A percentile compares a stretch with the other conserved stretches of the same genome.
These are phyloP conservation scores for Penicillium angulare DNA, from an alignment of 495 filamentous ascomycete species.

Conservation along the genomic window DNA sequence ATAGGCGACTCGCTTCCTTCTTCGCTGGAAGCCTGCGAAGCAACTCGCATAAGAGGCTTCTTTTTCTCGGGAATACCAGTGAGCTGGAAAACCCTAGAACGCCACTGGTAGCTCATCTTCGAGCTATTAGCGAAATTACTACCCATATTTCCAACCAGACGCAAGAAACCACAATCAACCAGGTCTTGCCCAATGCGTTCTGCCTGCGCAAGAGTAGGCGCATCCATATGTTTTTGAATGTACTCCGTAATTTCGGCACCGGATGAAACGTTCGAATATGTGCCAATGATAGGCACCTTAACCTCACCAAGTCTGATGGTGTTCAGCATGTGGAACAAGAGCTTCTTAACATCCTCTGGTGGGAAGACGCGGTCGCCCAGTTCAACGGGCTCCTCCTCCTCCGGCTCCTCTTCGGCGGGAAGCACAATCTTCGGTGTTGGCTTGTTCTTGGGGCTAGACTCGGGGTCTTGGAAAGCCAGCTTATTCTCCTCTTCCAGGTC, in stretches of 20 bases:
- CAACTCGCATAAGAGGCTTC: slow-evolving; percentile 63
- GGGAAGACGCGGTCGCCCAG: slow-evolving; percentile 85
- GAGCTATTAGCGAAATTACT: slow-evolving; percentile 96
- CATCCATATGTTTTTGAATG: slow-evolving; percentile 82
- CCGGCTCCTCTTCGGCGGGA: slow-evolving; percentile 54
- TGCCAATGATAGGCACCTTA: slow-evolving; percentile 93
- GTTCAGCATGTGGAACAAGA: slow-evolving; percentile 81
- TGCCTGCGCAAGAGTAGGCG: slow-evolving; percentile 79
- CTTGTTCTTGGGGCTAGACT: slow-evolving; percentile 49
- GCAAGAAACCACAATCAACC: slow-evolving; percentile 79
- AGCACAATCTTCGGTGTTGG: slow-evolving; percentile 61
- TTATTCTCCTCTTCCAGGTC: slow-evolving; percentile 99
- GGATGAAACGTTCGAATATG: slow-evolving; percentile 86
- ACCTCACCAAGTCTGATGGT: slow-evolving; percentile 83
- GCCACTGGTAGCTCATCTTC: slow-evolving; percentile 97
- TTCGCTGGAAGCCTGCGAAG: slow-evolving; percentile 59
- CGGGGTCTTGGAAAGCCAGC: slow-evolving; percentile 88
- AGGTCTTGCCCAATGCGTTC: slow-evolving; percentile 94
- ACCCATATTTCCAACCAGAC: slow-evolving; percentile 90
- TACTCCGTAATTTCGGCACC: slow-evolving; percentile 95
- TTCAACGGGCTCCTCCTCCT: slow-evolving; percentile 82
- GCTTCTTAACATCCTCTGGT: slow-evolving; percentile 84
- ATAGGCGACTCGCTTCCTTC: slow-evolving; percentile 70
- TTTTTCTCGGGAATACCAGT: slow-evolving; percentile 88
- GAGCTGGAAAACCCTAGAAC: slow-evolving; percentile 82